Percentiles rank a stretch among this genome's conserved stretches.
phyloP scores from a whole-genome alignment of 2,329 filamentous ascomycete species.

The Diaporthe vexans region DNA sequence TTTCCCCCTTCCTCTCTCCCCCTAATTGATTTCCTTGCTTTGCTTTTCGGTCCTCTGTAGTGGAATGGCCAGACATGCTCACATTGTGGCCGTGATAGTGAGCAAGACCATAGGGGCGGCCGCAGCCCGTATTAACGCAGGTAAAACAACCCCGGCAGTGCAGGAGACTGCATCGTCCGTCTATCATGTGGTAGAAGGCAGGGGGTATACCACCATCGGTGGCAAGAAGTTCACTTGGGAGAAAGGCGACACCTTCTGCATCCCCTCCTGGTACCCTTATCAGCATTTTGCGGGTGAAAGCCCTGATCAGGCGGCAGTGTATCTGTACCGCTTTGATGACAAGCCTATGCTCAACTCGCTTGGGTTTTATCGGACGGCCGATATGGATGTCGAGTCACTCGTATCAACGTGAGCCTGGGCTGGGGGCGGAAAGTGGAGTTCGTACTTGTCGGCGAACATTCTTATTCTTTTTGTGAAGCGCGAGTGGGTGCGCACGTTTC shows the following conservation, averaged over 20 bases:
- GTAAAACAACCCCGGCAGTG: conserved; percentile 52
- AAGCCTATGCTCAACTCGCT: conserved; percentile 66
- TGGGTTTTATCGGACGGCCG: conserved; percentile 62
- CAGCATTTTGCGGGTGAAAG: conserved; percentile 58
- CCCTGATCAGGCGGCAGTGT: conserved; percentile 52
- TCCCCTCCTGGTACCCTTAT: conserved; percentile 66
- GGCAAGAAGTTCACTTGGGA: conserved; percentile 58
- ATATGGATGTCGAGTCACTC: conserved; percentile 56
- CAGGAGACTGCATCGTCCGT: conserved; percentile 66
- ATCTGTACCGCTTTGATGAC: conserved; percentile 68
- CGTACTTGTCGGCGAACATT: not conserved
- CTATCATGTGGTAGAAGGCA: conserved; percentile 66
- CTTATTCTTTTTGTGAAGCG: not conserved
- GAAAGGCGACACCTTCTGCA: conserved; percentile 66
- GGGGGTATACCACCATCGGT: conserved; percentile 57
- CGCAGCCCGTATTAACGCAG: conserved; percentile 59
- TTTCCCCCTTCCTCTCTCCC: not conserved
- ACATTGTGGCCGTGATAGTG: conserved; percentile 48
- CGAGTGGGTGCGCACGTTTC: not conserved
- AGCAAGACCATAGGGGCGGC: conserved; percentile 61
- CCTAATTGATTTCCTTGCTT: no score
- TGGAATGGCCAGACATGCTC: not conserved
- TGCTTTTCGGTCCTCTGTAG: no score
- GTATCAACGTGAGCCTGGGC: conserved; percentile 46
- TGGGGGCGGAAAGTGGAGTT: not conserved